Evolutionary conservation across 495 filamentous ascomycete genomes (phyloP).

Genomic region (Penicillium salamii): DNA sequence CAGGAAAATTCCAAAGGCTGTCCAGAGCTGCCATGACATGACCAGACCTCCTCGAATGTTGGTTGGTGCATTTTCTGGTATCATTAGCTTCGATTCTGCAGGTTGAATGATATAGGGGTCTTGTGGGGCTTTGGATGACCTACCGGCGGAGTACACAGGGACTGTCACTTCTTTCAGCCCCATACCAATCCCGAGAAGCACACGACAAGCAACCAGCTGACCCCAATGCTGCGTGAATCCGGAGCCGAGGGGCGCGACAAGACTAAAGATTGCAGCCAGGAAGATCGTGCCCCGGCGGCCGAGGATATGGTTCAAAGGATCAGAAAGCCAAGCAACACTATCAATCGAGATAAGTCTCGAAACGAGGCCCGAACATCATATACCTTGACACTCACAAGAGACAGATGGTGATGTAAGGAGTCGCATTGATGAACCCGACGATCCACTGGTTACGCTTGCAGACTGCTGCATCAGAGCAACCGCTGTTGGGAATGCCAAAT

Average conservation of each 20-base stretch:
- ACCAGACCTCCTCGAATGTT: constrained; percentile 73
- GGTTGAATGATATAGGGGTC: not conserved
- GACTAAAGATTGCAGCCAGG: constrained; percentile 60
- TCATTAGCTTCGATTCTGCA: not conserved
- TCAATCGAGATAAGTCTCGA: not conserved
- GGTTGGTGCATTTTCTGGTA: constrained; percentile 65
- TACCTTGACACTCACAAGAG: constrained; percentile 29
- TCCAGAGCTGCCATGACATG: constrained; percentile 87
- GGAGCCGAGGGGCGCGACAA: constrained; percentile 61
- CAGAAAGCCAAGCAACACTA: constrained; percentile 66
- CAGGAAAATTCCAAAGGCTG: constrained; percentile 75
- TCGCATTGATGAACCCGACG: constrained; percentile 45
- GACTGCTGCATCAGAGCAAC: constrained; percentile 36
- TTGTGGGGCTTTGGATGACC: not conserved
- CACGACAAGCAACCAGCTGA: constrained; percentile 58
- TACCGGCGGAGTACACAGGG: constrained; percentile 65
- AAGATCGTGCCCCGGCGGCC: constrained; percentile 71
- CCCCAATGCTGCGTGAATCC: constrained; percentile 61
- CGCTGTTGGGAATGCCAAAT: constrained; percentile 39
- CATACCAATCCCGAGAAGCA: constrained; percentile 72
- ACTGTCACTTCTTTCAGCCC: constrained; percentile 56
- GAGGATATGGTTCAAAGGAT: constrained; percentile 64
- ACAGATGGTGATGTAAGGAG: constrained; percentile 41
- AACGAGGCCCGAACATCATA: not conserved
- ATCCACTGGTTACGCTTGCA: constrained; percentile 39